These are phyloP conservation scores for Kickxella alabastrina DNA, from an alignment of 192 early-diverging fungal species.

Conservation along the genomic window DNA sequence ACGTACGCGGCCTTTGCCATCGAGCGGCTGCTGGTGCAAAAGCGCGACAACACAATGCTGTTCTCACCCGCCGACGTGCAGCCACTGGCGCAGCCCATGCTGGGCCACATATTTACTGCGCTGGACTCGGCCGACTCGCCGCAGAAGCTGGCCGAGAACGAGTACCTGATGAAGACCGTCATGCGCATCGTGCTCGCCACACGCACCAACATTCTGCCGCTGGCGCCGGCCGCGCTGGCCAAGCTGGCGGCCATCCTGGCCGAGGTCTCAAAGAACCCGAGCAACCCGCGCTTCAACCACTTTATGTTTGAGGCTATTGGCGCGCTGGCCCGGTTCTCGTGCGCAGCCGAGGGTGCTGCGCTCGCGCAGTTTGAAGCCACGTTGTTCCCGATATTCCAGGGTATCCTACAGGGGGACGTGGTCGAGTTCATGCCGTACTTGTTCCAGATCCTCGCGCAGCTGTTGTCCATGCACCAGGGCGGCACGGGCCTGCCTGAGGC, in stretches of 20 bases:
- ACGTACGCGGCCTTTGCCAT: conserved; percentile 91
- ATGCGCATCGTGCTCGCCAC: conserved; percentile 82
- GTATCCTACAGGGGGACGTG: conserved; percentile 80
- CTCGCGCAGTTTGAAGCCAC: conserved; percentile 79
- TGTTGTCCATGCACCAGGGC: conserved; percentile 72
- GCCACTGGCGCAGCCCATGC: conserved; percentile 61
- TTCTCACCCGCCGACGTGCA: conserved; percentile 70
- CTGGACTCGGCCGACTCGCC: conserved; percentile 77
- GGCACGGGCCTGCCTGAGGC: conserved; percentile 59
- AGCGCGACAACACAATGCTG: conserved; percentile 51
- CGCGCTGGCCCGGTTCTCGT: conserved; percentile 80
- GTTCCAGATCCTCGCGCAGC: conserved; percentile 91
- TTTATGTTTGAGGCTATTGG: conserved; percentile 93
- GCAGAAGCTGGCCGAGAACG: conserved; percentile 93
- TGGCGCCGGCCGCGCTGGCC: conserved; percentile 66
- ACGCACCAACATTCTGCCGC: conserved; percentile 67
- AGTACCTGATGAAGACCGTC: conserved; percentile 89
- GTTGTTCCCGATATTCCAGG: conserved; percentile 86
- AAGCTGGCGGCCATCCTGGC: conserved; percentile 75
- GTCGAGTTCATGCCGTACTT: conserved; percentile 94
- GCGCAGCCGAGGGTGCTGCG: conserved; percentile 62
- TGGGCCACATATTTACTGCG: conserved; percentile 70
- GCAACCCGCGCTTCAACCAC: conserved; percentile 97
- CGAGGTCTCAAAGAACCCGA: conserved; percentile 88
- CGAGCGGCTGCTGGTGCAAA: conserved; percentile 85